Evolutionary conservation across 257 asterid genomes (phyloP).

Genomic region (Asclepias syriaca): DNA sequence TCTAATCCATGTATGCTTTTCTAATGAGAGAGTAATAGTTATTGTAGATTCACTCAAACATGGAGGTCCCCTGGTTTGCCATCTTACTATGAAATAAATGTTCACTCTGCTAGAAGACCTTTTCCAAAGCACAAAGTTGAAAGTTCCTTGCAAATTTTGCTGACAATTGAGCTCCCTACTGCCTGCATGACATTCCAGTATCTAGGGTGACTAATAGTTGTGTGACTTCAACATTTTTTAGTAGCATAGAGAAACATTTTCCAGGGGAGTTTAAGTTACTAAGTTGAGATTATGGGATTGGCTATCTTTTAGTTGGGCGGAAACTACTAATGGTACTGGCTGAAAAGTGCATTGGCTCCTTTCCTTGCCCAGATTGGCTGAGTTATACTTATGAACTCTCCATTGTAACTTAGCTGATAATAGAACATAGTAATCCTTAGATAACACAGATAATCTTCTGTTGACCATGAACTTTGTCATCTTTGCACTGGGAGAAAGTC

Average conservation of each 20-base stretch:
- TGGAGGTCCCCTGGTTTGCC: neutral
- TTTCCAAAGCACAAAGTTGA: neutral
- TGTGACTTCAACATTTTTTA: neutral
- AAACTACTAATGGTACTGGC: neutral
- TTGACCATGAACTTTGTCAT: neutral
- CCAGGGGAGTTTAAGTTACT: neutral
- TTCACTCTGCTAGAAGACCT: neutral
- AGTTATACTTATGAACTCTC: neutral
- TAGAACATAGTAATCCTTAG: neutral
- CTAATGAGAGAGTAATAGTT: neutral
- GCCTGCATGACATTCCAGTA: neutral
- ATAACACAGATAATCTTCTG: neutral
- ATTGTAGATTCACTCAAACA: neutral
- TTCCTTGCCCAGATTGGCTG: neutral
- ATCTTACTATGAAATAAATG: neutral
- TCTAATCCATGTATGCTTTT: slow-evolving; percentile 10
- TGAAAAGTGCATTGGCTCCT: neutral
- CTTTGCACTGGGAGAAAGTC: slow-evolving; percentile 1
- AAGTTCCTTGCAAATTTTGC: neutral
- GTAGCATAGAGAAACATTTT: neutral
- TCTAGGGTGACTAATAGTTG: neutral
- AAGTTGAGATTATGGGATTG: neutral
- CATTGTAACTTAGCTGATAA: neutral
- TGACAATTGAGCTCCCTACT: neutral
- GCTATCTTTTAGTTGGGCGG: neutral